Base-by-base conservation (phyloP, 1,284 basidiomycete species). In the Ganoderma sinense region DNA sequence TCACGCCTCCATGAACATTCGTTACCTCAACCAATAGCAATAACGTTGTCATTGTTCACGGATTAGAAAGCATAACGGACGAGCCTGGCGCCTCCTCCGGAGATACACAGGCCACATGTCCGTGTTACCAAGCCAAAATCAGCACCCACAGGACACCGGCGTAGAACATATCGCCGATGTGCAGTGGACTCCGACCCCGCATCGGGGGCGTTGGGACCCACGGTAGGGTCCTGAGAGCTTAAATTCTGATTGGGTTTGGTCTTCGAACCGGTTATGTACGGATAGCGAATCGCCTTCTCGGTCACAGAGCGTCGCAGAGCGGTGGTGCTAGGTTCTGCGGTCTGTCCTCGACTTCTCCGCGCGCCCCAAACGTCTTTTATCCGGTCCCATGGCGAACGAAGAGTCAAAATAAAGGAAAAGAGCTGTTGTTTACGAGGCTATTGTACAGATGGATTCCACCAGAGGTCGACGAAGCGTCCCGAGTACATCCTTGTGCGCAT, bases 381-480 rank as follows among this genome's bases (percentile, higher is more conserved):
- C 10, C 23, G 48, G 48, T 23, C 23, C 23, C 1, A 23, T 26
- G 48, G 23, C 7, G 23, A 4, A 2, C 5, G 16, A 59, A 16
- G 7, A 36, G 6, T 36, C 10, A 36, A 33, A 39, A n/a, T n/a
- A n/a, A n/a, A n/a, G n/a, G n/a, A n/a, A n/a, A 20, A 16, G 8
- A 39, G 20, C 33, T 59, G 56, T 40, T 4, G 23, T 63, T 63
- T 18, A 48, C 1, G 45, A 43, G 39, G 14, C 62, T 63, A 63
- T 11, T 63, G 26, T 63, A 63, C 62, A 63, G 18, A 51, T 36
- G 29, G 20, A n/a, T 45, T 16, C 60, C 20, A 41, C 40, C 33
- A 43, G 41, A 29, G 62, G 62, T 48, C 43, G 62, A 63, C 43
- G 31, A 63, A 63, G 62, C 62, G 62, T 63, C 43, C 62, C 16